Evolutionary conservation across 495 filamentous ascomycete species (phyloP).

Genomic region (Neurospora tetrasperma): DNA sequence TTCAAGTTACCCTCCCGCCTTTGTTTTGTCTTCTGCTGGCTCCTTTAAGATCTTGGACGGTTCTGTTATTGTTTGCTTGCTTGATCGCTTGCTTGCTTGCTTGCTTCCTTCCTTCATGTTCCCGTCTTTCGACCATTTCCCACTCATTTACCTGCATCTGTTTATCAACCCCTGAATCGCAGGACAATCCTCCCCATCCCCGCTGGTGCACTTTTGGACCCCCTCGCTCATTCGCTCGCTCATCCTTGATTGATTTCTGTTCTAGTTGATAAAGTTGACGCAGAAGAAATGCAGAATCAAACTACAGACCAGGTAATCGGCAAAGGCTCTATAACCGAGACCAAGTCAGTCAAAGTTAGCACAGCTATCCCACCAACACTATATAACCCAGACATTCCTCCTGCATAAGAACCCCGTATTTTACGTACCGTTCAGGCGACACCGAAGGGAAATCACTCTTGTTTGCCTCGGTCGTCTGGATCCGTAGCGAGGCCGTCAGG

Average conservation of each 20-base stretch:
- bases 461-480: conserved; percentile 79
- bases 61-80: not conserved
- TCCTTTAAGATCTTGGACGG: not conserved
- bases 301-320: conserved; percentile 91
- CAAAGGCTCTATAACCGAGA: conserved; percentile 61
- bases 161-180: not conserved
- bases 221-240: not conserved
- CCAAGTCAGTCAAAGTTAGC: too few species aligned
- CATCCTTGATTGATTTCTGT: not conserved
- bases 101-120: not conserved
- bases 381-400: too few species aligned
- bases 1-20: not conserved
- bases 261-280: conserved; percentile 97
- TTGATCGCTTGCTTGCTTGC: not conserved
- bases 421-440: conserved; percentile 55
- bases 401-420: too few species aligned
- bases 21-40: not conserved
- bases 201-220: conserved; percentile 3
- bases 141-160: not conserved
- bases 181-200: not conserved
- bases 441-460: conserved; percentile 56
- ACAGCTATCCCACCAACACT: too few species aligned
- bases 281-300: conserved; percentile 98
- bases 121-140: not conserved
- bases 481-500: conserved; percentile 65